Base-by-base conservation (phyloP, 176 grass and related monocot species). In the Eragrostis curvula region DNA sequence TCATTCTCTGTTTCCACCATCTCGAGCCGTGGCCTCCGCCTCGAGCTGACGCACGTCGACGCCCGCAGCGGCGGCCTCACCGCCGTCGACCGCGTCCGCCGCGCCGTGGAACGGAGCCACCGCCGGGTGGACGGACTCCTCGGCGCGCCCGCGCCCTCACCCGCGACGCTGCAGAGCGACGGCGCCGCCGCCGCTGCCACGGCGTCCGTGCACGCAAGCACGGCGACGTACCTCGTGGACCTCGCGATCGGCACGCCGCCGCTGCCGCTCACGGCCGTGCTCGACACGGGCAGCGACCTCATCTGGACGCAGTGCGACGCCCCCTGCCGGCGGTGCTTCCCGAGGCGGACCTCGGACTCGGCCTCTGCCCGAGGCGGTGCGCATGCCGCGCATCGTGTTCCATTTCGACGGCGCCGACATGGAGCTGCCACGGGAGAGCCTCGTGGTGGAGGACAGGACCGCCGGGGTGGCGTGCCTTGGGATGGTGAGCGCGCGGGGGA, bases 271-370 rank as follows among this genome's bases (percentile, higher is more conserved):
- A 79, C 90, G 55, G 88, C 83, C 71, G 87, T 96, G 44, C 77
- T 90, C 73, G 90, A 97, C 86, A 97, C 88, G 9, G 94, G 94
- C 20, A 97, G 90, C 70, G 91, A 93, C 66, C 91, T 93, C 78
- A 84, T 89, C 62, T 97, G 94, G 94, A 97, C 94, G 51, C 94
- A 93, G 80, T 94, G 89, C 80, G 79, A 88, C 52, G 56, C 83
- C 55, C 85, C 88, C 15, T 94, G 91, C 74, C 63, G 39, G 17
- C 15, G 75, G 77, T 94, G 88, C 75, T 88, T 91, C 74, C 51
- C 78, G 25, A 91, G 84, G 42, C 48, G 70, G 70, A 84, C 48
- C 76, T 77, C 12, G 88, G 88, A 1, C 76, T 89, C 4, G 60
- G 80, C 42, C 80, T 91, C 27, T 97, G 94, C 89, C 63, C n/a